Percentiles rank a stretch among this genome's conserved stretches.
Conservation (phyloP, 176 grass and related monocot species). For the Carex scoparia region DNA sequence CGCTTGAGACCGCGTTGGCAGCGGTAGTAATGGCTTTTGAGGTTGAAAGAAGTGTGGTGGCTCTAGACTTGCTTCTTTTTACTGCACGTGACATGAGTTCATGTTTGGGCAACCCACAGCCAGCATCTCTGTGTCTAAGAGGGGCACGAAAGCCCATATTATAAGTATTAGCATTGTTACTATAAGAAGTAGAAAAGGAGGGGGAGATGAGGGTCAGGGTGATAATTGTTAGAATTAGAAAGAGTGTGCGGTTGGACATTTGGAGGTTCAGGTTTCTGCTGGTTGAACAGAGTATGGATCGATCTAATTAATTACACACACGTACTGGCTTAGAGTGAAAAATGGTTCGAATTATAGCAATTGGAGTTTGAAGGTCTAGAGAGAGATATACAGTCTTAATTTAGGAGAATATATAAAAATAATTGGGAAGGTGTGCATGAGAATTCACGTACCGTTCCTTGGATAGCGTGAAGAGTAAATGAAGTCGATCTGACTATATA, state of each 20-base stretch:
- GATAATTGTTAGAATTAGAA: conserved; percentile 10
- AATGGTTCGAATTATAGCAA: neutral
- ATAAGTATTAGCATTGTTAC: neutral
- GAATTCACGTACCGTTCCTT: neutral
- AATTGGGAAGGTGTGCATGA: neutral
- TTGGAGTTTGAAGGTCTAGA: neutral
- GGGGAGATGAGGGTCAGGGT: neutral
- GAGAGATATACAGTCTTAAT: conserved; percentile 3
- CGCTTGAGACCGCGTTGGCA: conserved; percentile 25
- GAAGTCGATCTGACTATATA: neutral
- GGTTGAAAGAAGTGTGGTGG: conserved; percentile 38
- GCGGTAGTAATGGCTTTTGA: conserved; percentile 16
- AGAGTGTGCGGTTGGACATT: conserved; percentile 12
- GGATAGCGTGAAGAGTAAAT: neutral
- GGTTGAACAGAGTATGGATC: neutral
- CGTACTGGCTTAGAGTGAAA: neutral
- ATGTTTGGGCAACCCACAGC: conserved; percentile 23
- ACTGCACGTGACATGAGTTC: conserved; percentile 46
- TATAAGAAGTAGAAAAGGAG: neutral
- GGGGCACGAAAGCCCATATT: conserved; percentile 37
- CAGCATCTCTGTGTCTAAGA: conserved; percentile 42
- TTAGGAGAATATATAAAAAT: neutral
- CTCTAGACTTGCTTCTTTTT: conserved; percentile 40
- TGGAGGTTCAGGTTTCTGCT: neutral
- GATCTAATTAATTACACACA: neutral